phyloP scores from a whole-genome alignment of 192 early-diverging fungal genomes.

The Umbelopsis sp. region DNA sequence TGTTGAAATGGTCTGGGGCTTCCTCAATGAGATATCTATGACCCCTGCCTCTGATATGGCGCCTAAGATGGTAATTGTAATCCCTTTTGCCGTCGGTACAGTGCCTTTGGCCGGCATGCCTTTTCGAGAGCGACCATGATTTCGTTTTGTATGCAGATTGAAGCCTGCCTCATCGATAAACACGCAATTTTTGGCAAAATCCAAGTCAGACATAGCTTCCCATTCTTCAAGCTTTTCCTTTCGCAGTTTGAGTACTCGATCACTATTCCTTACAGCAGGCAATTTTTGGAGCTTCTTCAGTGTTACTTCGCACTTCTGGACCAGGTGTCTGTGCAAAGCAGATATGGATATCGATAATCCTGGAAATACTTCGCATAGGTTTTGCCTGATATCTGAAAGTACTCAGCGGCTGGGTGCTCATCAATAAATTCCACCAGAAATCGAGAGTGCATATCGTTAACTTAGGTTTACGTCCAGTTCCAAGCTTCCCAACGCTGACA shows the following conservation, averaged over 20 bases:
- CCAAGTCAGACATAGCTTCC: constrained; percentile 15
- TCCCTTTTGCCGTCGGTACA: not conserved
- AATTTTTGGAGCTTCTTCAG: no score
- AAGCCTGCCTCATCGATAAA: constrained; percentile 34
- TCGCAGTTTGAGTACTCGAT: constrained; percentile 16
- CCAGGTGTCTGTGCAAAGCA: no score
- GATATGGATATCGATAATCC: no score
- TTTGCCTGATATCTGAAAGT: no score
- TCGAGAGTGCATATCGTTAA: no score
- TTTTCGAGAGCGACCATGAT: constrained; percentile 1
- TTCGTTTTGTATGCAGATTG: constrained; percentile 23
- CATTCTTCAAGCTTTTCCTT: constrained; percentile 25
- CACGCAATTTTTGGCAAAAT: constrained; percentile 27
- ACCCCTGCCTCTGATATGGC: constrained; percentile 7
- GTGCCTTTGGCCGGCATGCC: constrained; percentile 2
- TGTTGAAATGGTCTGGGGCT: not conserved
- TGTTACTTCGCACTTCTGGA: no score
- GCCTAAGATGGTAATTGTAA: constrained; percentile 15
- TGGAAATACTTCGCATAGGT: no score
- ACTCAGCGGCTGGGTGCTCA: no score
- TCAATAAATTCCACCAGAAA: no score
- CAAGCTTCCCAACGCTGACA: no score
- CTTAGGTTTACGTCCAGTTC: no score
- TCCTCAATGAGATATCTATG: constrained; percentile 21
- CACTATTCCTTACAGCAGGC: no score